A percentile compares a stretch with the other conserved stretches of the same genome.
These are phyloP conservation scores for Skeletonema marinoi DNA, from an alignment of 108 stramenopile species.

Conservation along the genomic window DNA sequence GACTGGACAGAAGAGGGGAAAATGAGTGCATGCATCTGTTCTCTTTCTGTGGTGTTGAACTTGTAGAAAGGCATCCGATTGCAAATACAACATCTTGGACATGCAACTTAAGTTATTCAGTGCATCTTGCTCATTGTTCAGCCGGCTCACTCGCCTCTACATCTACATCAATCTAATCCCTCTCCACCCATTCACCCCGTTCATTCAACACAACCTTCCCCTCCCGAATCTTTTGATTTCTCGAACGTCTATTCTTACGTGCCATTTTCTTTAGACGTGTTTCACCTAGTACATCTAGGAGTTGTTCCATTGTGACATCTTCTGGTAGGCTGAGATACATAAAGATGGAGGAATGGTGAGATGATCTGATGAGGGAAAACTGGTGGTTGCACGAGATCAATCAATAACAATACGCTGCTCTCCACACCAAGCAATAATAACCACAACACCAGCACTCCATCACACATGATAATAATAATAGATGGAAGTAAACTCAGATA, in stretches of 20 bases:
- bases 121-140: too few relatives aligned
- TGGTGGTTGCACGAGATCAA: not conserved
- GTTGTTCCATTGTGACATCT: not conserved
- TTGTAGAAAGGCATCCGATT: too few relatives aligned
- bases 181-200: conserved; percentile 11
- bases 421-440: not conserved
- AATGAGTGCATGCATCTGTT: too few relatives aligned
- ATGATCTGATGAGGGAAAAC: not conserved
- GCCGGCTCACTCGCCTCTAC: too few relatives aligned
- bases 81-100: too few relatives aligned
- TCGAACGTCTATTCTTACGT: not conserved
- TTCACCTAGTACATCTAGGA: conserved; percentile 4
- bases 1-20: too few relatives aligned
- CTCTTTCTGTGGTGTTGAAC: too few relatives aligned
- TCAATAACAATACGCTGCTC: not conserved
- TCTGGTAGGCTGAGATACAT: not conserved
- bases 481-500: not conserved
- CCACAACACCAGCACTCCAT: not conserved
- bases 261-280: conserved; percentile 19
- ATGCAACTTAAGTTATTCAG: too few relatives aligned
- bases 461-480: not conserved
- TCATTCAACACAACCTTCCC: conserved; percentile 20
- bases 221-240: conserved; percentile 24
- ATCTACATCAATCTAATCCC: not conserved
- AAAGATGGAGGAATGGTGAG: not conserved